Evolutionary conservation across 495 filamentous ascomycete species (phyloP).

Genomic region (Stereocaulon alpinum): DNA sequence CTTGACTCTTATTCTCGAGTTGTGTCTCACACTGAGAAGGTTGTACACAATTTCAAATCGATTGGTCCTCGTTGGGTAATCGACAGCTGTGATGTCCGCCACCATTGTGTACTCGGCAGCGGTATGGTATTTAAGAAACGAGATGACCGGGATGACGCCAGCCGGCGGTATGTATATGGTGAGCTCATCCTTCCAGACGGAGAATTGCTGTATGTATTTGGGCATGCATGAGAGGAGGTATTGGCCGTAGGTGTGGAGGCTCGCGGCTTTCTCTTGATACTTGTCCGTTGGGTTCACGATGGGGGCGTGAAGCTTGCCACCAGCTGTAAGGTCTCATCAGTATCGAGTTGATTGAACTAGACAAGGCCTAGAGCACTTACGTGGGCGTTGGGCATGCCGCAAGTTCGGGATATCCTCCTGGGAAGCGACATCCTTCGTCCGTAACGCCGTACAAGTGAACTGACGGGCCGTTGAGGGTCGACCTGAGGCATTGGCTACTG

Average conservation of each 20-base stretch:
- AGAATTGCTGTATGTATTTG: slow-evolving; percentile 98
- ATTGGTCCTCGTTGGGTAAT: slow-evolving; percentile 87
- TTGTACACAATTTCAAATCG: slow-evolving; percentile 99
- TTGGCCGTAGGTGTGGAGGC: slow-evolving; percentile 85
- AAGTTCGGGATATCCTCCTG: slow-evolving; percentile 48
- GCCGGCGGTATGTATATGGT: slow-evolving; percentile 83
- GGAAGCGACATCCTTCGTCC: slow-evolving; percentile 26
- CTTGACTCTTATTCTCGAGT: slow-evolving; percentile 94
- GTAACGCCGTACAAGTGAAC: slow-evolving; percentile 21
- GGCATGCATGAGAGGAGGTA: slow-evolving; percentile 95
- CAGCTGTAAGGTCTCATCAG: slow-evolving; percentile 32
- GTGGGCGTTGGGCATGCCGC: slow-evolving; percentile 51
- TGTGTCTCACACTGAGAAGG: slow-evolving; percentile 87
- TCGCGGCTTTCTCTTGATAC: slow-evolving; percentile 70
- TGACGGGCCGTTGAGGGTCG: slow-evolving; percentile 11
- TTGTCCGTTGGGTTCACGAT: slow-evolving; percentile 90
- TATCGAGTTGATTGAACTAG: neutral
- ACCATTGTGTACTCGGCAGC: slow-evolving; percentile 93
- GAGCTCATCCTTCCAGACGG: slow-evolving; percentile 98
- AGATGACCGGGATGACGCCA: slow-evolving; percentile 81
- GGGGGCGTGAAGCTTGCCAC: slow-evolving; percentile 59
- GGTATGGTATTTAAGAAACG: slow-evolving; percentile 95
- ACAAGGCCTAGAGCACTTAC: slow-evolving; percentile 32
- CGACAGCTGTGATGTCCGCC: slow-evolving; percentile 83
- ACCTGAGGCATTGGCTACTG: neutral